Percentiles rank a stretch among this genome's conserved stretches.
phyloP scores from a whole-genome alignment of 2,329 filamentous ascomycete species.

The Fusarium falciforme region DNA sequence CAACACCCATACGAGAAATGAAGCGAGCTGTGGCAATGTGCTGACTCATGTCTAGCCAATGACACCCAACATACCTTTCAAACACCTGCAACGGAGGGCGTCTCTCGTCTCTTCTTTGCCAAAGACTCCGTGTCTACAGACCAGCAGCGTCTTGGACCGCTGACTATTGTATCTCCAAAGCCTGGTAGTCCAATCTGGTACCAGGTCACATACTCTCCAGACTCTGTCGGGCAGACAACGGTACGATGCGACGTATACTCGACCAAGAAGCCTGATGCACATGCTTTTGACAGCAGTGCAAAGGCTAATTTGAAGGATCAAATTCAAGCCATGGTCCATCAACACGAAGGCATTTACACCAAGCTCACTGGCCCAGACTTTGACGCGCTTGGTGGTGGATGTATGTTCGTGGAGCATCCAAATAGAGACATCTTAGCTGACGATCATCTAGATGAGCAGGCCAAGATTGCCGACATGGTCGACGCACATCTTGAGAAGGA shows the following conservation, averaged over 20 bases:
- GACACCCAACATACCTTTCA: not conserved
- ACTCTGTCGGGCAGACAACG: conserved; percentile 11
- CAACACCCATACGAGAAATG: too few relatives aligned
- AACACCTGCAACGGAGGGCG: not conserved
- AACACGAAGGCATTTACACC: not conserved
- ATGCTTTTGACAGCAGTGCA: not conserved
- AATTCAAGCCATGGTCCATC: not conserved
- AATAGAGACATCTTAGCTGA: not conserved
- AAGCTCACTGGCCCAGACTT: not conserved
- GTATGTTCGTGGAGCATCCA: not conserved
- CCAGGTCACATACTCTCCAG: conserved; percentile 17
- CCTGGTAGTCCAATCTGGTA: conserved; percentile 17
- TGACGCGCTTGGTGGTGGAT: not conserved
- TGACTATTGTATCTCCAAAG: not conserved
- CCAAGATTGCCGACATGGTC: not conserved
- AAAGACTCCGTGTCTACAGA: too few relatives aligned
- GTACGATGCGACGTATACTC: conserved; percentile 24
- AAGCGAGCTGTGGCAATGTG: not conserved
- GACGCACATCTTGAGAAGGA: not conserved
- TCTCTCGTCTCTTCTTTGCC: not conserved
- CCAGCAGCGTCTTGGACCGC: not conserved
- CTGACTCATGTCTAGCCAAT: not conserved
- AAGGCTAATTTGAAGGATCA: not conserved
- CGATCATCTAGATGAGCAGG: not conserved
- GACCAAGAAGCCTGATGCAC: not conserved